Evolutionary conservation across 2,329 filamentous ascomycete genomes (phyloP), one percentile per base, ranked within the genome.

Genomic region (Ilyonectria mors-panacis): DNA sequence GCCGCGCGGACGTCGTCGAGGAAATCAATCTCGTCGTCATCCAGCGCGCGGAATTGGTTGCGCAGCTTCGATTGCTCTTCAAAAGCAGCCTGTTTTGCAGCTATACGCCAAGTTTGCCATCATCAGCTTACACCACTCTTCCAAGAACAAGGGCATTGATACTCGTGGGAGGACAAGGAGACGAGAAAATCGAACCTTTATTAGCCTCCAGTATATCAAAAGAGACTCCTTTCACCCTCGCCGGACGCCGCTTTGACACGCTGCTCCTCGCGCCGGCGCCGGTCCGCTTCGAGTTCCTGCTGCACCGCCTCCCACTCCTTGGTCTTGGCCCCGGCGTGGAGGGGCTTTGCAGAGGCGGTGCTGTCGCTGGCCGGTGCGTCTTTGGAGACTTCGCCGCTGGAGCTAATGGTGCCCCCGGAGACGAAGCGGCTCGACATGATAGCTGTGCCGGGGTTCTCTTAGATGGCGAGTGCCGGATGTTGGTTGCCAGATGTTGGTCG

Each of bases 161-260:
- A 30, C 30, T 12, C 37, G 23, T 37, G 17, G 12, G 28, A 19
- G 26, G n/a, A 15, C 12, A 17, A 12, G 12, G 33, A 37, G 33
- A 26, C 33, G 39, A 47, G 28, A 9, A 13, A 12, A 6, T 28
- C 60, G n/a, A 63, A 92, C 91, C 91, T 88, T 95, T 95, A 80
- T 96, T 96, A 48, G 91, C 93, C 81, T 95, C 91, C 58, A 96
- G 80, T 2, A 93, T 86, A 48, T 95, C 93, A 77, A 87, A 96
- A 30, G n/a, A 96, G 84, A 58, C 86, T 91, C 80, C 87, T 90
- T 72, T 91, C 73, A 6, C 70, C 88, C 37, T 79, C 78, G 53
- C 80, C 81, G 21, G 81, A 78, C 2, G 82, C 83, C 39, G 79
- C 80, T 68, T 78, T 76, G 15, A 82, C 79, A 64, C 84, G 82